phyloP scores from a whole-genome alignment of 345 rosid species.

The Odontarrhena argentea region DNA sequence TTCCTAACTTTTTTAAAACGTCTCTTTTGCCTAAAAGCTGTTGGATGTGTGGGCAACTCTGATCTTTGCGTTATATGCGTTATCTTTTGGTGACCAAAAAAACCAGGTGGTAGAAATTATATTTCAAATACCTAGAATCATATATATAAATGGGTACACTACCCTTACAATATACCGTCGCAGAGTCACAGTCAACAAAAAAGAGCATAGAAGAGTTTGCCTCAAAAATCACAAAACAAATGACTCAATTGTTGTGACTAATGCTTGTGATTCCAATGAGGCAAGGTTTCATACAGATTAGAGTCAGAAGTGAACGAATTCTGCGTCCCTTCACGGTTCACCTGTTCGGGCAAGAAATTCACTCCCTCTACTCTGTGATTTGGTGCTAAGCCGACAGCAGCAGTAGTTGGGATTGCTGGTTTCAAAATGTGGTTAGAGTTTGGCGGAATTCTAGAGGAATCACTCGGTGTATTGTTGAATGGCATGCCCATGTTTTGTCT shows the following conservation, averaged over 20 bases:
- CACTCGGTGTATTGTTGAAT: slow-evolving; percentile 36
- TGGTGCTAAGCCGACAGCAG: slow-evolving; percentile 21
- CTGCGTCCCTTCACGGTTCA: slow-evolving; percentile 25
- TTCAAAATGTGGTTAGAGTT: slow-evolving; percentile 27
- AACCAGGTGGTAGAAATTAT: neutral
- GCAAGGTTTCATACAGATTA: slow-evolving; percentile 28
- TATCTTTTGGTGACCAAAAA: neutral
- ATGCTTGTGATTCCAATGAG: slow-evolving; percentile 43
- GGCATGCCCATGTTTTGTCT: slow-evolving; percentile 52
- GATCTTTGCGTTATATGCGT: neutral
- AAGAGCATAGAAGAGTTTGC: neutral
- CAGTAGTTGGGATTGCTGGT: slow-evolving; percentile 14
- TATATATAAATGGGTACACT: slow-evolving; percentile 4
- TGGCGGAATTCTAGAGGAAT: slow-evolving; percentile 22
- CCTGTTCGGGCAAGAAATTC: slow-evolving; percentile 23
- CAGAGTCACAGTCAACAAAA: neutral
- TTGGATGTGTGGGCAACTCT: neutral
- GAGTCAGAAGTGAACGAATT: slow-evolving; percentile 29
- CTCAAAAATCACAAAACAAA: slow-evolving; percentile 31
- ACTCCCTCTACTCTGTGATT: slow-evolving; percentile 34
- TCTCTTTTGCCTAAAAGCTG: too few relatives aligned
- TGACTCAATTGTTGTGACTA: slow-evolving; percentile 9
- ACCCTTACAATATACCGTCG: slow-evolving; percentile 4
- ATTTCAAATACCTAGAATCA: slow-evolving; percentile 26
- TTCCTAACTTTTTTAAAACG: too few relatives aligned